Evolutionary conservation across 192 early-diverging fungal genomes (phyloP).

Genomic region (Podila horticola): DNA sequence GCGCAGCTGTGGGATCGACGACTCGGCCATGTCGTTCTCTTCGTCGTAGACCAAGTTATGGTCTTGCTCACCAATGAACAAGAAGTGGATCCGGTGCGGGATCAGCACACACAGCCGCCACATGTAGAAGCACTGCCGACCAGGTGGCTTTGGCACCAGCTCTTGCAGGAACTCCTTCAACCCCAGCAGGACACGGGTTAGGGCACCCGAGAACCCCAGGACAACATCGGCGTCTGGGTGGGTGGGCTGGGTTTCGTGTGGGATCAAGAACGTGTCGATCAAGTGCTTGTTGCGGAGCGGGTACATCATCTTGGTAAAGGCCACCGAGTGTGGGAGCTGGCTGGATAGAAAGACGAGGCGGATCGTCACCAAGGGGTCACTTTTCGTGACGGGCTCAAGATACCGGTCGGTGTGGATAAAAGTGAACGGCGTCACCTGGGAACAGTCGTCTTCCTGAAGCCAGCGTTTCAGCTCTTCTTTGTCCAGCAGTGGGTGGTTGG

Average conservation of each 20-base stretch:
- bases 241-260: slow-evolving; percentile 12
- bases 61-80: slow-evolving; percentile 1
- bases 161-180: slow-evolving; percentile 12
- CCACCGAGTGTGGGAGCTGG: slow-evolving; percentile 26
- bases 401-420: slow-evolving; percentile 1
- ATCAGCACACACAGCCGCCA: slow-evolving; percentile 24
- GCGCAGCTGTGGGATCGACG: slow-evolving; percentile 10
- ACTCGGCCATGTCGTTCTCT: not conserved
- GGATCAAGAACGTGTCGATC: slow-evolving; percentile 43
- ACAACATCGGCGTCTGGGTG: slow-evolving; percentile 29
- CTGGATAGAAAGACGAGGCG: slow-evolving; percentile 25
- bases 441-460: not conserved
- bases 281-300: not conserved
- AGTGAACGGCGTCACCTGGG: not conserved
- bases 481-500: not conserved
- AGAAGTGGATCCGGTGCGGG: slow-evolving; percentile 10
- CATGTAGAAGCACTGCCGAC: not conserved
- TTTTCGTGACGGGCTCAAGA: not conserved
- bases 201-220: slow-evolving; percentile 26
- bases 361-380: slow-evolving; percentile 13
- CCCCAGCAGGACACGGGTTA: slow-evolving; percentile 8
- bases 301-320: slow-evolving; percentile 4
- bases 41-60: not conserved
- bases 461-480: not conserved
- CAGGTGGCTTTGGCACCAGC: not conserved